Evolutionary conservation across 2,329 filamentous ascomycete genomes (phyloP).

Genomic region (Trichophyton equinum): DNA sequence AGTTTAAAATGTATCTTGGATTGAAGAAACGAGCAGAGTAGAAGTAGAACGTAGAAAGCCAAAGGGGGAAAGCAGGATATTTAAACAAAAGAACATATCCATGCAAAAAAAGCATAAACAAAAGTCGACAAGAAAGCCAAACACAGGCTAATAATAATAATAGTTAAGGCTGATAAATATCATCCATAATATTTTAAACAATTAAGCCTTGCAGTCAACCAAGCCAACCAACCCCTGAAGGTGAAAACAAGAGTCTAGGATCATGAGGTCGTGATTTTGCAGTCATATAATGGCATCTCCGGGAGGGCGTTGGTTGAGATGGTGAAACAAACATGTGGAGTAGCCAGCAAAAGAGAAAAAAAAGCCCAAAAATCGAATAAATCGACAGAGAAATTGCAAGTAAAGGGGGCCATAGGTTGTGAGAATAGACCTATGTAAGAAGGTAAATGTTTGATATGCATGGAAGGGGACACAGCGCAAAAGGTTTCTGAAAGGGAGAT

Average conservation of each 20-base stretch:
- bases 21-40: not conserved
- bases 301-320: not conserved
- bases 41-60: not conserved
- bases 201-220: constrained; percentile 1
- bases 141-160: not conserved
- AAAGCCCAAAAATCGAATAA: not conserved
- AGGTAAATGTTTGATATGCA: not conserved
- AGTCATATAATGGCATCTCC: constrained; percentile 1
- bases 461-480: not conserved
- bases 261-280: not conserved
- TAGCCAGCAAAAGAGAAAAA: not conserved
- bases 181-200: not conserved
- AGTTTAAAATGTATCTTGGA: not conserved
- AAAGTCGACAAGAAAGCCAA: not conserved
- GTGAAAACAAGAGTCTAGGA: constrained; percentile 3
- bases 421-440: not conserved
- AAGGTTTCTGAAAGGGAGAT: not conserved
- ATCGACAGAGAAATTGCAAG: not conserved
- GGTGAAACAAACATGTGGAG: not conserved
- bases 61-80: not conserved
- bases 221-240: not conserved
- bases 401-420: not conserved
- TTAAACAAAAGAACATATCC: not conserved
- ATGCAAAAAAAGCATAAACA: not conserved
- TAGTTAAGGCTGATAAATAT: not conserved